Base-by-base conservation (phyloP, 768 basidiomycete genomes). In the Rhizopogon salebrosus region DNA sequence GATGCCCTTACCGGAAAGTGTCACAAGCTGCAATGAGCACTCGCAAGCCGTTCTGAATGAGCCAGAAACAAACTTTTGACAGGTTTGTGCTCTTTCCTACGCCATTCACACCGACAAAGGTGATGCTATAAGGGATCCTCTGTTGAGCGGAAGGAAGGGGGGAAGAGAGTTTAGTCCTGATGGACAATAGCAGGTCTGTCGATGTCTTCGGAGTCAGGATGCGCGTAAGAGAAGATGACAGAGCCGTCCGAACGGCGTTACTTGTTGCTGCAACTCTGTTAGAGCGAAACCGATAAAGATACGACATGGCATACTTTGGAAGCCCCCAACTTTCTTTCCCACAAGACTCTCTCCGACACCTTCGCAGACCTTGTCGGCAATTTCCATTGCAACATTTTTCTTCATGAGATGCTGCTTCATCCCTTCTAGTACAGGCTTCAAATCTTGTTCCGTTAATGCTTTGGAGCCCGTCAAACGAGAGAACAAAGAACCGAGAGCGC, bases 321-420 rank as follows among this genome's bases (percentile, higher is more conserved):
- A 89, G 1, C 93, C 83, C 40, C 90, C 90, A 8, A 95, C 82
- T 68, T 91, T 94, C 71, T 90, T 92, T 6, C 97, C 97, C 10
- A 94, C 79, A 29, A 99, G 77, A 39, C 80, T 82, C 63, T 92
- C 84, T 1, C 92, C 92, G n/a, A 99, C 93, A 6, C 89, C 84
- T 65, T 95, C 93, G 62, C 94, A 95, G 10, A 99, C 83, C 67
- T 94, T 92, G 56, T 95, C 92, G 11, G 95, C 79, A 57, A 98
- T 98, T 54, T 95, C 93, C 69, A 84, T 90, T 4, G 97, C 97
- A 4, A 99, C 97, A 62, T 99, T 99, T 77, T 98, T 98, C 72
- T 88, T 84, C 94, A 98, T 98, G 41, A 99, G 76, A 69, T 98
- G 95, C 55, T 95, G 92, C 68, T 95, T 94, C 94, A 98, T 98